Evolutionary conservation across 768 basidiomycete species (phyloP).

Genomic region (Boletus coccyginus): DNA sequence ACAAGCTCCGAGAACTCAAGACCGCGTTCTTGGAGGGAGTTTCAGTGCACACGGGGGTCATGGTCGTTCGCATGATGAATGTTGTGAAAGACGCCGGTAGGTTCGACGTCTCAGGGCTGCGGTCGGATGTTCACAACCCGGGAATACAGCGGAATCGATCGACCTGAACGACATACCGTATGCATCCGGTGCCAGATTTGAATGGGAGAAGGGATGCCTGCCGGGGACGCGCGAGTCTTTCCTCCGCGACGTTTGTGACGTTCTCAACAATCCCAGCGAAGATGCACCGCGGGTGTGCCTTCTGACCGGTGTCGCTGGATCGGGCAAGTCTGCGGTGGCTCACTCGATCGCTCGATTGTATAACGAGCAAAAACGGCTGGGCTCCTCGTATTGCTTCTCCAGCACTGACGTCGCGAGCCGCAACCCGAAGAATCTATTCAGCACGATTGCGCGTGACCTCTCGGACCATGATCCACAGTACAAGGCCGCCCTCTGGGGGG

Average conservation of each 20-base stretch:
- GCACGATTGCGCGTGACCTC: constrained; percentile 25
- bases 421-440: constrained; percentile 18
- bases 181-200: neutral
- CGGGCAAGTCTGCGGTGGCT: neutral
- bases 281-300: neutral
- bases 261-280: neutral
- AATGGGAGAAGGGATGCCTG: neutral
- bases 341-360: constrained; percentile 4
- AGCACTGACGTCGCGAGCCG: neutral
- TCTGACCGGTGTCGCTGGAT: constrained; percentile 18
- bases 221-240: neutral
- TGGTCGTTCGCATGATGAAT: no score
- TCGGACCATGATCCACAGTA: constrained; percentile 15
- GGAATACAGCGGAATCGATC: neutral
- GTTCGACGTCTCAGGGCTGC: no score
- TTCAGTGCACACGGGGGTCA: no score
- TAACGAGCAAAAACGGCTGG: neutral
- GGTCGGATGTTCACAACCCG: neutral
- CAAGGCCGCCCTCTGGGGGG: no score
- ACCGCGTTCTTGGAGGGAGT: no score
- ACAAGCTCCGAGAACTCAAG: no score
- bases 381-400: constrained; percentile 13
- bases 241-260: neutral
- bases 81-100: no score
- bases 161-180: neutral